Evolutionary conservation across 495 filamentous ascomycete species (phyloP).

Genomic region (Aspergillus bertholletiae): DNA sequence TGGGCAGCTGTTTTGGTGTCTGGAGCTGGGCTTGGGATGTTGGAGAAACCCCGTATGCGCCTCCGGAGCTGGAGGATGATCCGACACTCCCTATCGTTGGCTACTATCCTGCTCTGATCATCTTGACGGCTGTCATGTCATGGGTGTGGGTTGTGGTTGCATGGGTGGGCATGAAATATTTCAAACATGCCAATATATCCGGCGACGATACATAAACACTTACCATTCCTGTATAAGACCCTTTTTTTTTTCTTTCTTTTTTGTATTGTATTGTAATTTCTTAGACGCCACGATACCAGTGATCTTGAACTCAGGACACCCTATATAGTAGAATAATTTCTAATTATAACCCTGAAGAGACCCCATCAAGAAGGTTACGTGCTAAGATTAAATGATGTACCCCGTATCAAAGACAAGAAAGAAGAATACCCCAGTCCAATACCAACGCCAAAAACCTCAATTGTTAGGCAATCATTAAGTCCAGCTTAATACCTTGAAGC

Average conservation of each 20-base stretch:
- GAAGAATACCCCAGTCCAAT: slow-evolving; percentile 1
- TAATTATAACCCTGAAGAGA: neutral
- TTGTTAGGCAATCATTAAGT: neutral
- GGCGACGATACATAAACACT: slow-evolving; percentile 47
- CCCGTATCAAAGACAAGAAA: neutral
- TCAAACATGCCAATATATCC: slow-evolving; percentile 88
- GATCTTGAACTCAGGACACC: neutral
- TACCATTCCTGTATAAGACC: neutral
- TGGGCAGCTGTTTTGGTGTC: slow-evolving; percentile 93
- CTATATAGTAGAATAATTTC: neutral
- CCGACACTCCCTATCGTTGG: slow-evolving; percentile 90
- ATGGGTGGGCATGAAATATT: slow-evolving; percentile 99
- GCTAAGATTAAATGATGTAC: neutral
- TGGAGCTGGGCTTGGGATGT: slow-evolving; percentile 99
- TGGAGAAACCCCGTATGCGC: slow-evolving; percentile 90
- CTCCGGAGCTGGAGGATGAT: slow-evolving; percentile 89
- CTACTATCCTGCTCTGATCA: slow-evolving; percentile 92
- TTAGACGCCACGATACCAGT: neutral
- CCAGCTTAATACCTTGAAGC: neutral
- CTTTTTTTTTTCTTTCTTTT: neutral
- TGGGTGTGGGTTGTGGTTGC: slow-evolving; percentile 98
- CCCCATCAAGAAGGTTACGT: neutral
- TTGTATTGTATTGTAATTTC: neutral
- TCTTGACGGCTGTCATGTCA: slow-evolving; percentile 90
- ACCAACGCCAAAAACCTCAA: slow-evolving; percentile 8